Base-by-base conservation (phyloP, 1,284 basidiomycete genomes). In the Termitomyces sp. region DNA sequence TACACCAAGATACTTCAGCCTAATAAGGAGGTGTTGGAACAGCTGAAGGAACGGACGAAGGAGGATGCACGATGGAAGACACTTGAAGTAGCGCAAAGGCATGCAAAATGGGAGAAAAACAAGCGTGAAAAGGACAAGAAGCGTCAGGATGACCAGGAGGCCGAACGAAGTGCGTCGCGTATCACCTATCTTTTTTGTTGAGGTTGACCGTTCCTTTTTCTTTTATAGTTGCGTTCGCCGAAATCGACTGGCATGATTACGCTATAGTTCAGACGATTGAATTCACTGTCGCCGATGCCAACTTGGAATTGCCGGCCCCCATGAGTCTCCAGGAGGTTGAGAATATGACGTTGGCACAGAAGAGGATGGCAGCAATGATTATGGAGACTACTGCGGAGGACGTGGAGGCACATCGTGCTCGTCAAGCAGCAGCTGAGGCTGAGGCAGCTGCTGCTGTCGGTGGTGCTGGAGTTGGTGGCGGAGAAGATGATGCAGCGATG, bases 181-280 rank as follows among this genome's bases (percentile, higher is more conserved):
- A 41, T 82, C 66, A 64, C 84, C 78, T n/a, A 30, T 34, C 21
- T 26, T n/a, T 19, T n/a, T 38, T 17, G 46, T n/a, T 50, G 42
- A 33, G 43, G 43, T 50, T 56, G 47, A 58, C 41, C 24, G 15
- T 39, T 26, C 51, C 57, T 34, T 48, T 54, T 52, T 43, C 41
- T 53, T 33, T 51, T 60, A 2, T 58, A 92, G 90, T 84, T 68
- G 94, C 93, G 8, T 94, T 98, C 67, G 91, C 93, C 46, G 92
- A 95, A 68, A 98, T 99, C 66, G 97, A 99, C 69, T 99, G 97
- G 97, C 94, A 99, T 67, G 97, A 99, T 72, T 99, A 98, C 74
- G 93, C 95, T 50, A 93, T 98, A 57, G 97, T 98, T 15, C 94
- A 98, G 68, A 99, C 96, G 19, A 98, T 99, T 63, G 97, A 99